These are phyloP conservation scores for Lobosporangium transversale DNA, from an alignment of 192 early-diverging fungal species.

Conservation along the genomic window DNA sequence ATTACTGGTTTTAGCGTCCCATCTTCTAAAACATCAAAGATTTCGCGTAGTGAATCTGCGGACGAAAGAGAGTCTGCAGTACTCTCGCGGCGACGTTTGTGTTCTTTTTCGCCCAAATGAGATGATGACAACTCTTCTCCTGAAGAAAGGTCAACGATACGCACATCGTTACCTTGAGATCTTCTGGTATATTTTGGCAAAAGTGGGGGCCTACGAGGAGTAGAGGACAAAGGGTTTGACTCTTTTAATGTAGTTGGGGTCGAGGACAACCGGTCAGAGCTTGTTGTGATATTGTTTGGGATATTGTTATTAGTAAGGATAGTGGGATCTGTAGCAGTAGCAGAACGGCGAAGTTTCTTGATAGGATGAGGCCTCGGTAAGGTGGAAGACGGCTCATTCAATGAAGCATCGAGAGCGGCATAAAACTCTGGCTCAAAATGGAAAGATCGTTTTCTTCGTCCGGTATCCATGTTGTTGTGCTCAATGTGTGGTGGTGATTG, in stretches of 20 bases:
- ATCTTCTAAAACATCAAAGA: constrained; percentile 38
- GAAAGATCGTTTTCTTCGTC: constrained; percentile 28
- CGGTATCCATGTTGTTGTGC: background rate
- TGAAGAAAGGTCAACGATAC: constrained; percentile 40
- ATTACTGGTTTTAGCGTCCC: constrained; percentile 24
- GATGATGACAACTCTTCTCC: constrained; percentile 31
- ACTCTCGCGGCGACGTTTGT: constrained; percentile 38
- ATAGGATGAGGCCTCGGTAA: background rate
- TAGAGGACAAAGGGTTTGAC: background rate
- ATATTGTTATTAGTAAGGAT: too few species aligned
- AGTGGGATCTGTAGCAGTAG: background rate
- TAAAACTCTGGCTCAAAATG: constrained; percentile 48
- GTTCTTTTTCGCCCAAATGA: constrained; percentile 35
- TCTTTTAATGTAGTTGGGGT: background rate
- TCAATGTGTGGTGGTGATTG: constrained; percentile 8
- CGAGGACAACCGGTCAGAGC: background rate
- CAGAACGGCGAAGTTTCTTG: constrained; percentile 9
- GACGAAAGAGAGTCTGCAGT: constrained; percentile 1
- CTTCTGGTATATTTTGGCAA: too few species aligned
- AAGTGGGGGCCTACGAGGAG: background rate
- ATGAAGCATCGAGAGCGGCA: constrained; percentile 32
- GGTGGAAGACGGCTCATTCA: constrained; percentile 2
- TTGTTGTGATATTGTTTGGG: too few species aligned
- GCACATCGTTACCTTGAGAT: constrained; percentile 14
- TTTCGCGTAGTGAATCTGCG: constrained; percentile 30